Evolutionary conservation across 768 basidiomycete genomes (phyloP).

Genomic region (Russula dissimulans): DNA sequence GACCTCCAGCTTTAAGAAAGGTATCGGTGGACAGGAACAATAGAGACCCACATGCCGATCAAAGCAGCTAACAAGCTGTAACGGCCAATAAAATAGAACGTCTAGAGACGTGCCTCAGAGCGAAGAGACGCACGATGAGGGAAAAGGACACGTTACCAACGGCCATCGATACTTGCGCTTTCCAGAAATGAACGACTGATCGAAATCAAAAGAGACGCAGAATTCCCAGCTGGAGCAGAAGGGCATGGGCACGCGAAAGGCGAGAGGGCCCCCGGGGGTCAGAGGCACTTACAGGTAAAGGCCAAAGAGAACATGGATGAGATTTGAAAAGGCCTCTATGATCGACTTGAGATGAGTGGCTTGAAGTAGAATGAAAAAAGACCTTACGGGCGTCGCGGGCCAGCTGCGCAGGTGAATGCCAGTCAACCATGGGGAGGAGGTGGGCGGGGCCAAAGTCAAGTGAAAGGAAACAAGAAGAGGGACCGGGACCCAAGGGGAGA

Average conservation of each 20-base stretch:
- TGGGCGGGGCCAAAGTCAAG: neutral
- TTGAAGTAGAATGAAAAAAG: neutral
- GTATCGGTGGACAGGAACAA: neutral
- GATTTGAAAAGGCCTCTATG: slow-evolving; percentile 31
- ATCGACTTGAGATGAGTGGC: neutral
- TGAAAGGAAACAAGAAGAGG: neutral
- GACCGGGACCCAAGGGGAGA: too few species aligned
- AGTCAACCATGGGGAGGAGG: slow-evolving; percentile 30
- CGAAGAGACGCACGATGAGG: neutral
- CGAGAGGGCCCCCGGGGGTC: neutral
- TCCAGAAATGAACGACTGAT: slow-evolving; percentile 33
- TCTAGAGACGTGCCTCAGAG: slow-evolving; percentile 21
- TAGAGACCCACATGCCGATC: slow-evolving; percentile 35
- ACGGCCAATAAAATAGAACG: slow-evolving; percentile 39
- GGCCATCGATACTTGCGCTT: slow-evolving; percentile 40
- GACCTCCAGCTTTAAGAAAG: neutral
- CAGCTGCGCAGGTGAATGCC: slow-evolving; percentile 33
- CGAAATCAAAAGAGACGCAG: slow-evolving; percentile 34
- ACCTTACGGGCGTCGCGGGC: slow-evolving; percentile 30
- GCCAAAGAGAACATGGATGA: slow-evolving; percentile 38
- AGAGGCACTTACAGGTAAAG: slow-evolving; percentile 34
- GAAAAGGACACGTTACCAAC: slow-evolving; percentile 25
- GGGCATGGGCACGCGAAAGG: neutral
- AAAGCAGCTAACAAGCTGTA: slow-evolving; percentile 37
- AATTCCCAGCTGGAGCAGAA: slow-evolving; percentile 34